These are phyloP conservation scores for Annulohypoxylon truncatum DNA, from an alignment of 2,329 filamentous ascomycete species.

Conservation along the genomic window DNA sequence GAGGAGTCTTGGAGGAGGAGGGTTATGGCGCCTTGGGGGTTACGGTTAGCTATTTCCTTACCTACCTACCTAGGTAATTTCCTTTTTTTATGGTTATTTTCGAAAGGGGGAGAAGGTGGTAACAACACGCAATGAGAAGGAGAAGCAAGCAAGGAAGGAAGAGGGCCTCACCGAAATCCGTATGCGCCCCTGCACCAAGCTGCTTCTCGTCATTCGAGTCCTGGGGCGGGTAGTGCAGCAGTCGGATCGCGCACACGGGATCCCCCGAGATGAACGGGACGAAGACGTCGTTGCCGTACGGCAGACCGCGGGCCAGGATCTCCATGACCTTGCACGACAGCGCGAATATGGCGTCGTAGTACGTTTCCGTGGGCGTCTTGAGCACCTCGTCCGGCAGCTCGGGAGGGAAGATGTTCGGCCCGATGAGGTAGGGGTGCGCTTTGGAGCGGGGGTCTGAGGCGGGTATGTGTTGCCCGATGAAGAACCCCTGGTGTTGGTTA, in stretches of 20 bases:
- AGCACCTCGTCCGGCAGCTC: constrained; percentile 30
- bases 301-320: constrained; percentile 42
- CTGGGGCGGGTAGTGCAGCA: constrained; percentile 43
- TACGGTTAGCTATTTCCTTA: not conserved
- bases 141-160: not conserved
- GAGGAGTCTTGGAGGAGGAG: constrained; percentile 41
- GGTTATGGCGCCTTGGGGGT: constrained; percentile 42
- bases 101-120: not conserved
- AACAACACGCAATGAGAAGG: not conserved
- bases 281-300: constrained; percentile 40
- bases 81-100: not conserved
- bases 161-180: constrained; percentile 41
- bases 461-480: constrained; percentile 41
- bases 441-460: constrained; percentile 31
- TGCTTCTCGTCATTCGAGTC: constrained; percentile 35
- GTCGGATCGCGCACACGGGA: constrained; percentile 39
- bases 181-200: constrained; percentile 43
- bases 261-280: constrained; percentile 41
- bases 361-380: constrained; percentile 38
- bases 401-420: constrained; percentile 41
- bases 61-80: not conserved
- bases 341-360: constrained; percentile 35
- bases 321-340: constrained; percentile 39
- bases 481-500: constrained; percentile 37
- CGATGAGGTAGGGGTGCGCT: constrained; percentile 40